These are phyloP conservation scores for Opeltia flavorubescens DNA, from an alignment of 495 filamentous ascomycete species.

Conservation along the genomic window DNA sequence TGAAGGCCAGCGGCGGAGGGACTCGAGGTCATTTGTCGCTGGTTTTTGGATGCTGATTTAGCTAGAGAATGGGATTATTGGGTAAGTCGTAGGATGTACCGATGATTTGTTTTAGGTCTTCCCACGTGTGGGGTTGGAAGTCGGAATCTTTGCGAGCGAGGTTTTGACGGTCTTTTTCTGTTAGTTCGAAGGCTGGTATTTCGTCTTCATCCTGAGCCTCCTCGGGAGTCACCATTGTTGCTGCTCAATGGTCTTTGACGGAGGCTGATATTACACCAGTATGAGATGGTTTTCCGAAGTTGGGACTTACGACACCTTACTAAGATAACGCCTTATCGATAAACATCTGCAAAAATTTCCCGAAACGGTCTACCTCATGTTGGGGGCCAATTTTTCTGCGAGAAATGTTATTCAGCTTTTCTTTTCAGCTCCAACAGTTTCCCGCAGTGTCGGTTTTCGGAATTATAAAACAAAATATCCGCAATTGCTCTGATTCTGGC, in stretches of 20 bases:
- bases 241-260: not conserved
- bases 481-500: too few relatives aligned
- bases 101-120: conserved; percentile 40
- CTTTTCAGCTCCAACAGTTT: too few relatives aligned
- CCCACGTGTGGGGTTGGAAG: conserved; percentile 44
- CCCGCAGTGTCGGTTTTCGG: not conserved
- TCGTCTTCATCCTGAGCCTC: not conserved
- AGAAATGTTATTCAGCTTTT: too few relatives aligned
- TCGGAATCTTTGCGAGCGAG: conserved; percentile 43
- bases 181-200: conserved; percentile 30
- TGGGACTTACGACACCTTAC: too few relatives aligned
- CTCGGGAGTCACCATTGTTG: not conserved
- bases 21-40: conserved; percentile 59
- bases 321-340: too few relatives aligned
- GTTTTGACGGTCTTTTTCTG: conserved; percentile 41
- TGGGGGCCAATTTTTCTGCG: too few relatives aligned
- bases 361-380: too few relatives aligned
- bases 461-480: not conserved
- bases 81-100: too few relatives aligned
- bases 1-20: conserved; percentile 69
- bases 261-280: too few relatives aligned
- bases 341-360: too few relatives aligned
- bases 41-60: conserved; percentile 6
- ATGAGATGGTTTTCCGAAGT: too few relatives aligned
- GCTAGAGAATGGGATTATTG: not conserved